A percentile compares a stretch with the other conserved stretches of the same genome.
Conservation (phyloP, 345 rosid genomes). For the Sonneratia alba region DNA sequence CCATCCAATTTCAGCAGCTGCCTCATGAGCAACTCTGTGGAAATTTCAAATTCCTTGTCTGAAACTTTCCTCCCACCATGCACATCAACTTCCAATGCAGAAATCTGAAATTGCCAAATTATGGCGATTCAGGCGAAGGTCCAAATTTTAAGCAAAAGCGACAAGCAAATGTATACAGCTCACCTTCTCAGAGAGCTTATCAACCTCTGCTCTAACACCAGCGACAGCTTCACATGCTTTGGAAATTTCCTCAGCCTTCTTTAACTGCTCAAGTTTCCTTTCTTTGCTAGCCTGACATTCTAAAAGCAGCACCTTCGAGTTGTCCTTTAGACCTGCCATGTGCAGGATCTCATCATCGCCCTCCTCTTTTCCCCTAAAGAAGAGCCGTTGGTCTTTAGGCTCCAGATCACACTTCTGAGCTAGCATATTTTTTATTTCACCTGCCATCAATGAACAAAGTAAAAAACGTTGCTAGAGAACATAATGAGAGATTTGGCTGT, state of each 20-base stretch:
- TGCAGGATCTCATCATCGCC: slow-evolving; percentile 51
- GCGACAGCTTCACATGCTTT: slow-evolving; percentile 50
- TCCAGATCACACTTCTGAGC: slow-evolving; percentile 41
- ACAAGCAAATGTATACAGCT: slow-evolving; percentile 10
- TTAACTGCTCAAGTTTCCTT: slow-evolving; percentile 28
- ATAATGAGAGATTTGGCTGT: neutral
- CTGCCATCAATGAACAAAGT: slow-evolving; percentile 22
- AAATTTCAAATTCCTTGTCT: slow-evolving; percentile 44
- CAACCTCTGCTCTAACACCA: slow-evolving; percentile 45
- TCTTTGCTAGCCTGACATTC: slow-evolving; percentile 27
- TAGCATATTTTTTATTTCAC: slow-evolving; percentile 52
- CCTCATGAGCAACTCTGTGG: slow-evolving; percentile 81
- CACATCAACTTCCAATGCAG: slow-evolving; percentile 60
- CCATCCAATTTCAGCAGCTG: slow-evolving; percentile 74
- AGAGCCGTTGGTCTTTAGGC: slow-evolving; percentile 33
- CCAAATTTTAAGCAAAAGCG: neutral
- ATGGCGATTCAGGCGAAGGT: neutral
- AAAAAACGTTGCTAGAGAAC: neutral
- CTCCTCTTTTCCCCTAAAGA: slow-evolving; percentile 74
- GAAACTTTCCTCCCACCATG: slow-evolving; percentile 53
- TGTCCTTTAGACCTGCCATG: slow-evolving; percentile 58
- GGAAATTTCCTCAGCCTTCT: slow-evolving; percentile 25
- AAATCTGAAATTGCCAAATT: slow-evolving; percentile 31
- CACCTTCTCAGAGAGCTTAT: slow-evolving; percentile 73
- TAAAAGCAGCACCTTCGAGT: slow-evolving; percentile 51